Evolutionary conservation across 148 eudicot species (phyloP).

Genomic region (Fagopyrum esculentum): DNA sequence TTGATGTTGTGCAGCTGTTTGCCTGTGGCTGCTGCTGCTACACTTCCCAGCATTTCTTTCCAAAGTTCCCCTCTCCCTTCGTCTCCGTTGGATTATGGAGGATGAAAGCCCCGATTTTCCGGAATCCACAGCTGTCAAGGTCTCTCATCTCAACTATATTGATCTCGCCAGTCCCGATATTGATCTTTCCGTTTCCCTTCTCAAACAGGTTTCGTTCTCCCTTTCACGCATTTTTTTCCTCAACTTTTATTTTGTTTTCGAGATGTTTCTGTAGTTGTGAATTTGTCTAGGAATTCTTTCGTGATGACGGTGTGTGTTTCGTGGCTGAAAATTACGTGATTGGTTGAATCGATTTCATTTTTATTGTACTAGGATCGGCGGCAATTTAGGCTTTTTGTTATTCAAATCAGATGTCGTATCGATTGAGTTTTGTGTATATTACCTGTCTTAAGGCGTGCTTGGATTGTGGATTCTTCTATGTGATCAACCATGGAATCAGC

Average conservation of each 20-base stretch:
- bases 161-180: slow-evolving; percentile 67
- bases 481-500: slow-evolving; percentile 87
- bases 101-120: not conserved
- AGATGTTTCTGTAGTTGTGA: not conserved
- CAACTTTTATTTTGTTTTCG: not conserved
- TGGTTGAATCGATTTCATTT: not conserved
- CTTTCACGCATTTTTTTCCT: slow-evolving; percentile 4
- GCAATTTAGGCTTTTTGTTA: not conserved
- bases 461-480: slow-evolving; percentile 92
- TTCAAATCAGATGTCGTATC: too few species aligned
- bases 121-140: slow-evolving; percentile 10
- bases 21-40: not conserved
- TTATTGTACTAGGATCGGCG: not conserved
- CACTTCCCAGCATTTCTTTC: not conserved
- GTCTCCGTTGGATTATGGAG: not conserved
- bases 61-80: not conserved
- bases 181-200: slow-evolving; percentile 51
- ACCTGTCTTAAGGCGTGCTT: slow-evolving; percentile 60
- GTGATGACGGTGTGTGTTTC: not conserved
- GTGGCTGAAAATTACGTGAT: not conserved
- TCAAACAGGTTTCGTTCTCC: slow-evolving; percentile 53
- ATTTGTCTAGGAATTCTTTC: not conserved
- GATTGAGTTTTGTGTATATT: not conserved
- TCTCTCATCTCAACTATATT: slow-evolving; percentile 51
- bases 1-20: not conserved